A percentile compares a stretch with the other conserved stretches of the same genome.
Evolutionary conservation across 1,284 basidiomycete genomes (phyloP).

Genomic region (Pterulicium gracile): DNA sequence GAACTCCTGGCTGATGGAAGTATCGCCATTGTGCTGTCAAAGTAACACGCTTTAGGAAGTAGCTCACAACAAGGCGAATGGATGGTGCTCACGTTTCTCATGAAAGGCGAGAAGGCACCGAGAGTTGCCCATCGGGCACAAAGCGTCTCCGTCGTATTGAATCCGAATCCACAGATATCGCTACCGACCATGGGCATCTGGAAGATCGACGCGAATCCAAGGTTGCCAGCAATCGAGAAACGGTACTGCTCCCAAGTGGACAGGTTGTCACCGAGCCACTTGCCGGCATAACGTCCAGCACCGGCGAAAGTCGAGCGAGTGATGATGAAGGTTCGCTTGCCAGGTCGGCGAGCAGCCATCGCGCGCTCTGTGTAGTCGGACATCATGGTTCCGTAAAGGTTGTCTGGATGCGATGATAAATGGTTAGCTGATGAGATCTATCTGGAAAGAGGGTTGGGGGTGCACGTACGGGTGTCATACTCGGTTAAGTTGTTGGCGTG

Average conservation of each 20-base stretch:
- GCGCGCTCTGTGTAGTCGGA: conserved; percentile 49
- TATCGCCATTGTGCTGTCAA: conserved; percentile 45
- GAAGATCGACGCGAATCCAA: conserved; percentile 51
- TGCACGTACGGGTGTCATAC: conserved; percentile 37
- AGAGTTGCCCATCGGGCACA: conserved; percentile 62
- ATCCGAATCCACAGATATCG: conserved; percentile 57
- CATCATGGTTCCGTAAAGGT: conserved; percentile 67
- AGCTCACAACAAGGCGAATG: neutral
- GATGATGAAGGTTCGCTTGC: conserved; percentile 51
- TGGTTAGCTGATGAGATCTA: no score
- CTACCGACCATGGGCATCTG: conserved; percentile 62
- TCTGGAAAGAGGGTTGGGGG: no score
- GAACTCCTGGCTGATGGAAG: conserved; percentile 51
- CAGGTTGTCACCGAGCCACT: conserved; percentile 63
- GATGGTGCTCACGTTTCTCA: conserved; percentile 52
- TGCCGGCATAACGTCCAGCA: conserved; percentile 52
- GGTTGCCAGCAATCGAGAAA: conserved; percentile 49
- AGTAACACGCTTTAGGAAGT: conserved; percentile 2
- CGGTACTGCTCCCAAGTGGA: conserved; percentile 47
- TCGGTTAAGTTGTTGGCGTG: conserved; percentile 54
- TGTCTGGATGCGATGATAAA: no score
- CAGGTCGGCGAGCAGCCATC: conserved; percentile 50
- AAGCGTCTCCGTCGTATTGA: conserved; percentile 52
- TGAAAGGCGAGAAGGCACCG: conserved; percentile 64
- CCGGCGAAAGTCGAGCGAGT: conserved; percentile 67